Percentiles rank a stretch among this genome's conserved stretches.
phyloP scores from a whole-genome alignment of 2,329 filamentous ascomycete genomes.

The Rosellinia necatrix region DNA sequence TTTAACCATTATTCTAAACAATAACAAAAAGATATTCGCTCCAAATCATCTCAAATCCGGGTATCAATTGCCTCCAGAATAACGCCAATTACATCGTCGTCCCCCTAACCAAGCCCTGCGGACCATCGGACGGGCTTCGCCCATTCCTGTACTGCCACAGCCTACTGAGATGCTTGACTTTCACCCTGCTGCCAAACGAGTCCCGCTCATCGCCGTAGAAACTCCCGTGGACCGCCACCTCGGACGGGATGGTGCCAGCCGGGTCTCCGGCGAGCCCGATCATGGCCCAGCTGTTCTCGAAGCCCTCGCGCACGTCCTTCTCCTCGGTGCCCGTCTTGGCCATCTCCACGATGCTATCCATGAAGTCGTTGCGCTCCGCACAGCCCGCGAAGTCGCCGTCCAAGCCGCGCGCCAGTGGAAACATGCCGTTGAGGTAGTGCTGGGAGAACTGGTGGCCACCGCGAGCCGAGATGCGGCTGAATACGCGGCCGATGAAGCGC shows the following conservation, averaged over 20 bases:
- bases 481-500: conserved; percentile 66
- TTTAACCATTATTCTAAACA: not conserved
- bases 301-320: conserved; percentile 51
- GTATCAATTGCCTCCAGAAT: conserved; percentile 3
- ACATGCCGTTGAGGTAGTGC: conserved; percentile 67
- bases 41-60: not conserved
- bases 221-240: conserved; percentile 46
- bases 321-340: conserved; percentile 51
- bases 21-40: not conserved
- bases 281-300: conserved; percentile 54
- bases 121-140: conserved; percentile 52
- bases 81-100: conserved; percentile 18
- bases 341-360: conserved; percentile 60
- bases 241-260: conserved; percentile 23
- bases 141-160: conserved; percentile 69
- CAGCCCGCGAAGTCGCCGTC: conserved; percentile 49
- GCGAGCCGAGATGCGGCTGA: conserved; percentile 54
- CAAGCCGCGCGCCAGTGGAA: conserved; percentile 53
- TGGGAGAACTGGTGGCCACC: conserved; percentile 65
- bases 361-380: conserved; percentile 60
- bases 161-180: conserved; percentile 64
- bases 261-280: conserved; percentile 32
- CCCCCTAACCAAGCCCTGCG: conserved; percentile 44
- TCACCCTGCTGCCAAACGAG: conserved; percentile 46
- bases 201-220: conserved; percentile 40